Conservation (phyloP, 495 filamentous ascomycete genomes). For the Penicillium ucsense region DNA sequence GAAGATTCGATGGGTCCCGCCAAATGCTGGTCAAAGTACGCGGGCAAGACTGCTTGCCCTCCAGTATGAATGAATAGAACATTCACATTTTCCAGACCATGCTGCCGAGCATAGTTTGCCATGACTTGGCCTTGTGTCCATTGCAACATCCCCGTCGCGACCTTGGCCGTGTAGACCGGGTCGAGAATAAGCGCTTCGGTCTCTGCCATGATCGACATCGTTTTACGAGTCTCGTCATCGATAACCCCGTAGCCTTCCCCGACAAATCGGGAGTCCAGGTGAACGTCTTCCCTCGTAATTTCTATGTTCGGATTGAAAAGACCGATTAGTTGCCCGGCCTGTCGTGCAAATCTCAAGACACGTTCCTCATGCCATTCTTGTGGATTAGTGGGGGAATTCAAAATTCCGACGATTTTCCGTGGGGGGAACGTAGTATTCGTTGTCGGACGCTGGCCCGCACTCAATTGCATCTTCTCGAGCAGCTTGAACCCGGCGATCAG, state of each 20-base stretch:
- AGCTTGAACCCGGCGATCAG: conserved; percentile 32
- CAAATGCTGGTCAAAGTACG: conserved; percentile 21
- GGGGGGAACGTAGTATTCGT: background rate
- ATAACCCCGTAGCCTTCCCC: conserved; percentile 26
- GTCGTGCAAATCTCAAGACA: conserved; percentile 24
- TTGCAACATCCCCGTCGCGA: conserved; percentile 21
- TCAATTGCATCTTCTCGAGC: conserved; percentile 12
- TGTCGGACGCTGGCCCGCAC: conserved; percentile 2
- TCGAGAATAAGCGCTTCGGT: conserved; percentile 25
- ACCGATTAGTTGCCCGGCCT: conserved; percentile 20
- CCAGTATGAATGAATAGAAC: conserved; percentile 34
- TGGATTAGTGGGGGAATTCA: conserved; percentile 26
- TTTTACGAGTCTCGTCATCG: conserved; percentile 15
- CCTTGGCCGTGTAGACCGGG: conserved; percentile 33
- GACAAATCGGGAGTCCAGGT: conserved; percentile 26
- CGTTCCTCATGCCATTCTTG: conserved; percentile 20
- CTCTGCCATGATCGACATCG: conserved; percentile 18
- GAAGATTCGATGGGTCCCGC: background rate
- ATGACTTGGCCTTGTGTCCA: conserved; percentile 19
- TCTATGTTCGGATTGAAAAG: conserved; percentile 16
- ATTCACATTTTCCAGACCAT: conserved; percentile 15
- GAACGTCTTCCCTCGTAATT: conserved; percentile 23
- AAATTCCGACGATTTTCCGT: conserved; percentile 20
- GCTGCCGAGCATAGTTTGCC: conserved; percentile 1
- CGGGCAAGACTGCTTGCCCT: conserved; percentile 27